phyloP scores from a whole-genome alignment of 129 eudicot species.

The Artemisia argyi region DNA sequence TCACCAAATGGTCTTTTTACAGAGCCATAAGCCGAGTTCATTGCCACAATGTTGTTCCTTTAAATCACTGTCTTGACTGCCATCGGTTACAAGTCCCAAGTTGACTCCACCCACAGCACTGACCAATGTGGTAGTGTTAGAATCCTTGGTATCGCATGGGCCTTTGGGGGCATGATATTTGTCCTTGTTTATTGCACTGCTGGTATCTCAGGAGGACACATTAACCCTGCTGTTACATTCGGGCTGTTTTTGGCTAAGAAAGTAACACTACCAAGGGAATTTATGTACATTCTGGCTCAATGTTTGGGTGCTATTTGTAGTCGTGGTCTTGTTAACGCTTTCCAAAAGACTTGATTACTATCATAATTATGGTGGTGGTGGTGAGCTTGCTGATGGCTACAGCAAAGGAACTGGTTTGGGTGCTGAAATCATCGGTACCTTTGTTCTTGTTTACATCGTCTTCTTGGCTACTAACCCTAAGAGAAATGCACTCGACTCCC shows the following conservation, averaged over 20 bases:
- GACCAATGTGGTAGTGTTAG: not conserved
- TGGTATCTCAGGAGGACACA: not conserved
- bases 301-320: no score
- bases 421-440: conserved; percentile 68
- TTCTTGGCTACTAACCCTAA: conserved; percentile 73
- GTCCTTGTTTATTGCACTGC: not conserved
- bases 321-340: no score
- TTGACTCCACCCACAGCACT: not conserved
- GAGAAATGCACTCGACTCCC: conserved; percentile 72
- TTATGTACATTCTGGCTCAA: not conserved
- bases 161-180: not conserved
- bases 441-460: conserved; percentile 64
- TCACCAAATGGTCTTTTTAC: conserved; percentile 3
- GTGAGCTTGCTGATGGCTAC: not conserved
- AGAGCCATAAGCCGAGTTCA: conserved; percentile 23
- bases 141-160: conserved; percentile 1
- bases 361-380: not conserved
- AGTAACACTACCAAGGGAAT: no score
- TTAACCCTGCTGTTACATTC: not conserved
- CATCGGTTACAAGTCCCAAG: not conserved
- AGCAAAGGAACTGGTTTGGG: conserved; percentile 48
- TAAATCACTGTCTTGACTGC: conserved; percentile 2
- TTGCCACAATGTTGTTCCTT: conserved; percentile 9
- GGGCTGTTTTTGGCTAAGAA: no score
- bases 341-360: not conserved